These are phyloP conservation scores for Coemansia nantahalensis DNA, from an alignment of 192 early-diverging fungal species.

Conservation along the genomic window DNA sequence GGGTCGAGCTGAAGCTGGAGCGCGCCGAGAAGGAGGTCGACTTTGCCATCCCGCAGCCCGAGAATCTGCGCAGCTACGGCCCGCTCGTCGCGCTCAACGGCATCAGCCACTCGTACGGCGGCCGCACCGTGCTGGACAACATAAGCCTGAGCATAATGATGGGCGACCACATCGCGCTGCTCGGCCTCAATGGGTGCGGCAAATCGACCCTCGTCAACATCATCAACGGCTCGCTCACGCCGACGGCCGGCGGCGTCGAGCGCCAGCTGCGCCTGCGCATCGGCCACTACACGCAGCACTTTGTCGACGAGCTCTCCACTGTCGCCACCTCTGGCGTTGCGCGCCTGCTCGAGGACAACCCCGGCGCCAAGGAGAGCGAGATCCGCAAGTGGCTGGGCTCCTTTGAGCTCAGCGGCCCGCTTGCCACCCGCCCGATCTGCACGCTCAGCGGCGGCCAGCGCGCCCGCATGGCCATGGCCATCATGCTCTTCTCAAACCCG, in stretches of 20 bases:
- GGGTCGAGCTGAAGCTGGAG: constrained; percentile 60
- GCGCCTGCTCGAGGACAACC: constrained; percentile 48
- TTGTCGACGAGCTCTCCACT: constrained; percentile 66
- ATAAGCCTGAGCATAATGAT: constrained; percentile 70
- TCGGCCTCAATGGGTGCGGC: constrained; percentile 84
- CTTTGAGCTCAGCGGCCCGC: constrained; percentile 68
- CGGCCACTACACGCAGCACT: constrained; percentile 84
- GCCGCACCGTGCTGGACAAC: constrained; percentile 56
- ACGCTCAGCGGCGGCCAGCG: constrained; percentile 81
- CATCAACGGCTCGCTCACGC: constrained; percentile 61
- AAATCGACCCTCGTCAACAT: constrained; percentile 79
- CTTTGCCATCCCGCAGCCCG: constrained; percentile 69
- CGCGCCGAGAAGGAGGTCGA: constrained; percentile 56
- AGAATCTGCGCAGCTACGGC: constrained; percentile 62
- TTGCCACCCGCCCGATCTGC: constrained; percentile 60
- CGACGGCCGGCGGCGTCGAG: constrained; percentile 63
- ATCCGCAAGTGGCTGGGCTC: constrained; percentile 71
- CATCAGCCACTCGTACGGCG: constrained; percentile 48
- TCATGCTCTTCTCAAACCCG: constrained; percentile 61
- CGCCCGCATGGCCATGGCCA: constrained; percentile 72
- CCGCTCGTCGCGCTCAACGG: constrained; percentile 65
- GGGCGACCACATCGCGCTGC: constrained; percentile 66
- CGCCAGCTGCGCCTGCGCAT: constrained; percentile 63
- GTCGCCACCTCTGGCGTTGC: constrained; percentile 54
- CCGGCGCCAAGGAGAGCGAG: constrained; percentile 57